Conservation (phyloP, 495 filamentous ascomycete species). For the Pyrenula aspistea region DNA sequence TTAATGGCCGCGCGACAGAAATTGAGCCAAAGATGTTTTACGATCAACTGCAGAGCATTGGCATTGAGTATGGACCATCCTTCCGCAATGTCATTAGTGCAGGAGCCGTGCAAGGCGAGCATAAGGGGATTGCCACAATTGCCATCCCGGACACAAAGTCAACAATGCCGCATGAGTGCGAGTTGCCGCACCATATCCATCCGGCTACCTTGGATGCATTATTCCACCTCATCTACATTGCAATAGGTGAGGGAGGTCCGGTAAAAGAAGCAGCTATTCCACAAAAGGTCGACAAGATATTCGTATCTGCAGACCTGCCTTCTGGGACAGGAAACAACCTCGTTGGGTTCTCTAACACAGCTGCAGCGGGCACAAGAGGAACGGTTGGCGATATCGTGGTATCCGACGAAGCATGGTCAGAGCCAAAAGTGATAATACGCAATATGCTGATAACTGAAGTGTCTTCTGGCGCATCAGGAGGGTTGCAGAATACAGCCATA, state of each 20-base stretch:
- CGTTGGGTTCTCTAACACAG: background rate
- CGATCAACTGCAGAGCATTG: background rate
- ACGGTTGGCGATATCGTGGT: background rate
- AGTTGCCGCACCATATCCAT: constrained; percentile 32
- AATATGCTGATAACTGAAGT: background rate
- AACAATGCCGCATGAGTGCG: constrained; percentile 27
- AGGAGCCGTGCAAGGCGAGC: background rate
- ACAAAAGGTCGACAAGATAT: background rate
- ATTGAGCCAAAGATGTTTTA: background rate
- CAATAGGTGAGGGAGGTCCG: background rate
- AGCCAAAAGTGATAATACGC: background rate
- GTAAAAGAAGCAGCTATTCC: background rate
- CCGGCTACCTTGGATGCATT: constrained; percentile 32
- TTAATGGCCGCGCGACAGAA: background rate
- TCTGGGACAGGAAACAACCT: background rate
- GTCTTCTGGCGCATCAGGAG: background rate
- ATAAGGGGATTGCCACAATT: background rate
- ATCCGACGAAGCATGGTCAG: background rate
- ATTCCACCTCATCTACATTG: constrained; percentile 10
- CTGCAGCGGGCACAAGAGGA: background rate
- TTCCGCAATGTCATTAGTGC: constrained; percentile 1
- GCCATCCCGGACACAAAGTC: constrained; percentile 19
- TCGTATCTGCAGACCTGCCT: background rate
- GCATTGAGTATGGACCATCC: background rate
- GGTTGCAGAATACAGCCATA: background rate